A percentile compares a stretch with the other conserved stretches of the same genome.
Evolutionary conservation across 345 rosid species (phyloP).

Genomic region (Theobroma cacao): DNA sequence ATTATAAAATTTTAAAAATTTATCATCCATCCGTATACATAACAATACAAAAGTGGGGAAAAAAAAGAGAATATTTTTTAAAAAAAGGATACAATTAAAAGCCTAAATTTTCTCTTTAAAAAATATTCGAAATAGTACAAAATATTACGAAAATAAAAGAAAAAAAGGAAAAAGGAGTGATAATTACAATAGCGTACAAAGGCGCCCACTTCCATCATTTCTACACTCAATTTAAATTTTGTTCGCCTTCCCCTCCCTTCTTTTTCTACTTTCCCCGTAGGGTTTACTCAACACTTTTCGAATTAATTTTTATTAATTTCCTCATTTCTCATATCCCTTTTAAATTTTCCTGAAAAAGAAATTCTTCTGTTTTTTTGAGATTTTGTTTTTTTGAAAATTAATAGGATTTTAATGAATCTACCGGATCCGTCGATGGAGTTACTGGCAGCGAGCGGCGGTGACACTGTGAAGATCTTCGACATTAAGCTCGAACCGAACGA

Average conservation of each 20-base stretch:
- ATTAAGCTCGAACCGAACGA: slow-evolving; percentile 68
- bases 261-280: slow-evolving; percentile 7
- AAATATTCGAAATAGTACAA: neutral
- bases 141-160: neutral
- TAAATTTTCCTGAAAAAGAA: neutral
- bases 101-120: too few relatives aligned
- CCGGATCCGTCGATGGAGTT: slow-evolving; percentile 66
- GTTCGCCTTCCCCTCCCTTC: neutral
- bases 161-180: neutral
- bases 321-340: neutral
- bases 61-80: too few relatives aligned
- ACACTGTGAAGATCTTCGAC: slow-evolving; percentile 86
- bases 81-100: neutral
- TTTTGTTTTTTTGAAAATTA: neutral
- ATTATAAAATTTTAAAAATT: too few relatives aligned
- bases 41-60: too few relatives aligned
- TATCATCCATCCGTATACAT: too few relatives aligned
- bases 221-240: slow-evolving; percentile 20
- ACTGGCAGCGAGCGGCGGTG: slow-evolving; percentile 82
- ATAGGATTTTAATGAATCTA: slow-evolving; percentile 39
- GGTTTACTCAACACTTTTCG: slow-evolving; percentile 5
- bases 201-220: slow-evolving; percentile 23
- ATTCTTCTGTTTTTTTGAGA: neutral
- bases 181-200: neutral
- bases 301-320: neutral